Percentiles rank a stretch among this genome's conserved stretches.
Evolutionary conservation across 805 yeast genomes (phyloP).

Genomic region (Candida loeiensis): DNA sequence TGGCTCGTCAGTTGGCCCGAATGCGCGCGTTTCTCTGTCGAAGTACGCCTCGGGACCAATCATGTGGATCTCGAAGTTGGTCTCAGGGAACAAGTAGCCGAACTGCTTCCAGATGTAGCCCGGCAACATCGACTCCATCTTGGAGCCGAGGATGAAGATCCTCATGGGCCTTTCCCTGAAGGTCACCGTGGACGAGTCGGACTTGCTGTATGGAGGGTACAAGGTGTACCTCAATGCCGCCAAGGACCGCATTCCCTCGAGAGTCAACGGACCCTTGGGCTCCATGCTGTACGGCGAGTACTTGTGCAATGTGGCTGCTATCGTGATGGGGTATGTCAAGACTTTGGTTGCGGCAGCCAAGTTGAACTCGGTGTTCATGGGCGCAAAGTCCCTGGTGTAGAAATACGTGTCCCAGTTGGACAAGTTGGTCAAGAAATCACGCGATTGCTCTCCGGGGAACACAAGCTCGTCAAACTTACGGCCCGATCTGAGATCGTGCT

Average conservation of each 20-base stretch:
- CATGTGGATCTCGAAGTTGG: conserved; percentile 81
- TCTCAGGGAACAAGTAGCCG: conserved; percentile 77
- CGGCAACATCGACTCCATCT: conserved; percentile 91
- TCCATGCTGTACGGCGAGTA: conserved; percentile 77
- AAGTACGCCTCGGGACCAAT: conserved; percentile 90
- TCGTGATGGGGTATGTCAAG: conserved; percentile 88
- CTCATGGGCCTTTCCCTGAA: conserved; percentile 86
- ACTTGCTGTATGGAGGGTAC: conserved; percentile 55
- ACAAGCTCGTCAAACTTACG: conserved; percentile 94
- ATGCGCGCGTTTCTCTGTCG: conserved; percentile 63
- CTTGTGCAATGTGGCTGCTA: conserved; percentile 78
- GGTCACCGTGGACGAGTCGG: conserved; percentile 46
- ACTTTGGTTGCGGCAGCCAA: conserved; percentile 93
- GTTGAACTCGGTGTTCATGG: conserved; percentile 97
- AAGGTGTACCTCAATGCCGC: conserved; percentile 91
- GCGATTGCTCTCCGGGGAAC: conserved; percentile 77
- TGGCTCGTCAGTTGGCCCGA: conserved; percentile 49
- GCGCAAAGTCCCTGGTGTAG: conserved; percentile 86
- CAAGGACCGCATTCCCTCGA: conserved; percentile 90
- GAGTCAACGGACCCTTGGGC: conserved; percentile 83
- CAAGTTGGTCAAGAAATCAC: conserved; percentile 72
- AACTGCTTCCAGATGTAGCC: conserved; percentile 95
- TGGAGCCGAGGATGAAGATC: conserved; percentile 83
- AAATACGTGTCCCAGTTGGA: conserved; percentile 89
- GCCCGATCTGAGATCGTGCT: conserved; percentile 92